Conservation (phyloP, 495 filamentous ascomycete species). For the Terfezia claveryi region DNA sequence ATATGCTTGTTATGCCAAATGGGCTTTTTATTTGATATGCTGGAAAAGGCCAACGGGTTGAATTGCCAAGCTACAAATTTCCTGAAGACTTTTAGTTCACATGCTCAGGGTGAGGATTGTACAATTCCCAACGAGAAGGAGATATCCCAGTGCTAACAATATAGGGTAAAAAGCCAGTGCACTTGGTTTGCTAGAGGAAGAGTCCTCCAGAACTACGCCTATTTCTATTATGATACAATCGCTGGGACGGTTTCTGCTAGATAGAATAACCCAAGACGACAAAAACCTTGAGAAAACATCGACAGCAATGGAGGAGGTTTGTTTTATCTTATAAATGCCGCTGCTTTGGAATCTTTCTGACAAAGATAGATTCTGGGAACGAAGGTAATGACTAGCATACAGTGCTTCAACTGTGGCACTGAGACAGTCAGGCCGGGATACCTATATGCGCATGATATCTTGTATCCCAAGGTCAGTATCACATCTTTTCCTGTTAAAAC, state of each 20-base stretch:
- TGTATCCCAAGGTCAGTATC: slow-evolving; percentile 5
- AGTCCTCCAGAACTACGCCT: slow-evolving; percentile 37
- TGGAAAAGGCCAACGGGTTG: slow-evolving; percentile 78
- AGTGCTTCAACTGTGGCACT: not conserved
- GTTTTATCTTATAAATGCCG: not conserved
- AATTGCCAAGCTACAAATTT: slow-evolving; percentile 97
- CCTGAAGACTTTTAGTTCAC: slow-evolving; percentile 62
- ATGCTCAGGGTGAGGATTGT: slow-evolving; percentile 35
- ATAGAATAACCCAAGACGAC: slow-evolving; percentile 49
- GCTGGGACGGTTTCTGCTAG: slow-evolving; percentile 53
- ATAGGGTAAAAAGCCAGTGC: slow-evolving; percentile 29
- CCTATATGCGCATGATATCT: not conserved
- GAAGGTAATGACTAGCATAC: not conserved
- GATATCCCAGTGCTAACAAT: not conserved
- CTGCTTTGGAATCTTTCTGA: too few species aligned
- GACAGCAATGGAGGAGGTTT: slow-evolving; percentile 2
- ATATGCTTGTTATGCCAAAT: slow-evolving; percentile 80
- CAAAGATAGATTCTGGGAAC: not conserved
- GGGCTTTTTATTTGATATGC: slow-evolving; percentile 92
- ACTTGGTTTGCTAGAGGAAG: slow-evolving; percentile 62
- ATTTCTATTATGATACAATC: slow-evolving; percentile 55
- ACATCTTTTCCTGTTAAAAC: slow-evolving; percentile 17
- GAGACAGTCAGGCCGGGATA: not conserved
- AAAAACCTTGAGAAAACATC: slow-evolving; percentile 28
- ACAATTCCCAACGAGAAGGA: not conserved